phyloP scores from a whole-genome alignment of 495 filamentous ascomycete species.

The Penicillium lagena region DNA sequence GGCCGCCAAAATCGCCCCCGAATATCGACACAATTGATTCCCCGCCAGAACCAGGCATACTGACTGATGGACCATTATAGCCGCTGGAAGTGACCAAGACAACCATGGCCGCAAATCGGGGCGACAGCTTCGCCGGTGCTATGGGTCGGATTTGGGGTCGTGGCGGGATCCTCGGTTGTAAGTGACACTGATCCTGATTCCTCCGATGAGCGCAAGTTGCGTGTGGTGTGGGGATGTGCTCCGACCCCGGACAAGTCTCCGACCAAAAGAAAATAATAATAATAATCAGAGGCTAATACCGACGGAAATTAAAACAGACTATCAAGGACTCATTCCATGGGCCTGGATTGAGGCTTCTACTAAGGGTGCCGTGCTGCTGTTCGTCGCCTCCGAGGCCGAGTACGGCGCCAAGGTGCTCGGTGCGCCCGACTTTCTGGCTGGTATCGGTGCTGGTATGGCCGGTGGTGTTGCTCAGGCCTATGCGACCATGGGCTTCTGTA shows the following conservation, averaged over 20 bases:
- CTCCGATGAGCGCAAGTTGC: constrained; percentile 15
- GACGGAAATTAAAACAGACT: constrained; percentile 52
- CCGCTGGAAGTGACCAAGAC: constrained; percentile 99
- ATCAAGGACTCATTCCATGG: constrained; percentile 99
- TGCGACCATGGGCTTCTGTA: constrained; percentile 99
- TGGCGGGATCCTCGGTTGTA: constrained; percentile 93
- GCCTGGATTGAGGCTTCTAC: constrained; percentile 99
- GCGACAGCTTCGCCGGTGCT: constrained; percentile 76
- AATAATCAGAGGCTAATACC: not conserved
- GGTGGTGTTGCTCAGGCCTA: constrained; percentile 97
- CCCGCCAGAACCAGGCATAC: not conserved
- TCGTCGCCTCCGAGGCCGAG: constrained; percentile 97
- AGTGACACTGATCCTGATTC: constrained; percentile 35
- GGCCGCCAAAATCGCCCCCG: not conserved
- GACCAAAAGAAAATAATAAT: not conserved
- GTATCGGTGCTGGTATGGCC: constrained; percentile 86
- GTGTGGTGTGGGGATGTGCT: constrained; percentile 4
- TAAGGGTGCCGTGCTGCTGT: constrained; percentile 97
- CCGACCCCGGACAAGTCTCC: too few relatives aligned
- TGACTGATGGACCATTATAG: constrained; percentile 34
- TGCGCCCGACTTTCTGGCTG: constrained; percentile 76
- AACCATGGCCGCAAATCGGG: constrained; percentile 95
- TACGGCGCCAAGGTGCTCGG: constrained; percentile 79
- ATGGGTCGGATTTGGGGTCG: constrained; percentile 85
- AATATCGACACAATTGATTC: not conserved